phyloP scores from a whole-genome alignment of 1,284 basidiomycete species.

The Rhodotorula sp. region DNA sequence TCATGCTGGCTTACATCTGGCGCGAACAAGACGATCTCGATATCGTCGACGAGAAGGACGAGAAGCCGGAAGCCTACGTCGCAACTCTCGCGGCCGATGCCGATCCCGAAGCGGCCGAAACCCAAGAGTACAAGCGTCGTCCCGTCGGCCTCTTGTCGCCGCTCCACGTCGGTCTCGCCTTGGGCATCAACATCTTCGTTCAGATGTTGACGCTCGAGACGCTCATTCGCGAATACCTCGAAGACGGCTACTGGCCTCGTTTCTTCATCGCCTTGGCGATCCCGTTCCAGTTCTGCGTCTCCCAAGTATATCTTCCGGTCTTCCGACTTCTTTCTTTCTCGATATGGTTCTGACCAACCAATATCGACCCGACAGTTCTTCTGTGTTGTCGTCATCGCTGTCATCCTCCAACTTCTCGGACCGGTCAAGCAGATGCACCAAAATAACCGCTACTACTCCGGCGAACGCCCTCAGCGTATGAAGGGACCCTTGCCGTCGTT shows the following conservation, averaged over 20 bases:
- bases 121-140: not conserved
- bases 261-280: conserved; percentile 64
- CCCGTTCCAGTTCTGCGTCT: conserved; percentile 69
- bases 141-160: conserved; percentile 23
- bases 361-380: conserved; percentile 47
- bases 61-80: not conserved
- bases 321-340: conserved; percentile 46
- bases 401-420: conserved; percentile 22
- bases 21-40: conserved; percentile 16
- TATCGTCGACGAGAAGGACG: not conserved
- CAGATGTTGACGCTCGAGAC: conserved; percentile 15
- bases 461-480: conserved; percentile 17
- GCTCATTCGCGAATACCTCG: conserved; percentile 64
- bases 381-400: conserved; percentile 50
- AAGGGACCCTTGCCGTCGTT: conserved; percentile 22
- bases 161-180: conserved; percentile 26
- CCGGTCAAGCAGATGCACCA: conserved; percentile 23
- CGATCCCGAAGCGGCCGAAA: not conserved
- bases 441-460: conserved; percentile 25
- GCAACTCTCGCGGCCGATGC: not conserved
- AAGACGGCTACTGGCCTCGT: conserved; percentile 64
- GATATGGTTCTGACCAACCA: conserved; percentile 13
- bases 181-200: conserved; percentile 30
- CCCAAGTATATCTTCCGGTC: conserved; percentile 5
- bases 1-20: conserved; percentile 31